Evolutionary conservation across 2,329 filamentous ascomycete genomes (phyloP).

Genomic region (Gnomoniopsis smithogilvyi): DNA sequence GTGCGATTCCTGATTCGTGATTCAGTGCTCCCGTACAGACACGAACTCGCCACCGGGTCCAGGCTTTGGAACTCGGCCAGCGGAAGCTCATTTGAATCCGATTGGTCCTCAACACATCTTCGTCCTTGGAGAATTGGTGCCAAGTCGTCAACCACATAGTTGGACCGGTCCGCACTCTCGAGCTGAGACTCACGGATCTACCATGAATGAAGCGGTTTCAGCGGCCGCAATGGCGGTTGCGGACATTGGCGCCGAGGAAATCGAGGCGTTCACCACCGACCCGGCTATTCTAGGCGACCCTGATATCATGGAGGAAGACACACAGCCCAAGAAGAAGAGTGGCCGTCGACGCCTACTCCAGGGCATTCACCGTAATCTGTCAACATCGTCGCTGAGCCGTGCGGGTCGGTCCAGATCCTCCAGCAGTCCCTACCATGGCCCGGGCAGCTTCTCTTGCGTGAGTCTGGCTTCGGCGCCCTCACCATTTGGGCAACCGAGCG

Average conservation of each 20-base stretch:
- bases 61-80: background rate
- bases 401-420: slow-evolving; percentile 63
- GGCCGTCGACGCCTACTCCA: slow-evolving; percentile 65
- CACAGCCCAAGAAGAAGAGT: slow-evolving; percentile 58
- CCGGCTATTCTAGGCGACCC: slow-evolving; percentile 15
- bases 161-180: background rate
- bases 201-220: slow-evolving; percentile 10
- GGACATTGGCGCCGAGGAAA: slow-evolving; percentile 14
- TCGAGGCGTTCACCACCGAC: slow-evolving; percentile 17
- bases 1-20: background rate
- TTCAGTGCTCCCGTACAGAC: background rate
- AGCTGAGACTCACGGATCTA: background rate
- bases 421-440: slow-evolving; percentile 62
- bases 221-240: slow-evolving; percentile 12
- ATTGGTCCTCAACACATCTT: background rate
- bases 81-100: background rate
- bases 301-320: slow-evolving; percentile 23
- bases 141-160: background rate
- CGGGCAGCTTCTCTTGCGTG: slow-evolving; percentile 51
- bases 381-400: slow-evolving; percentile 68
- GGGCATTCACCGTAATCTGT: slow-evolving; percentile 77
- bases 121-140: background rate
- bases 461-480: slow-evolving; percentile 46
- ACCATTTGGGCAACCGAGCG: slow-evolving; percentile 34
- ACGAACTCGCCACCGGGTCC: background rate